These are phyloP conservation scores for Trypanosoma lewisi DNA, from an alignment of 208 protist species.

Conservation along the genomic window DNA sequence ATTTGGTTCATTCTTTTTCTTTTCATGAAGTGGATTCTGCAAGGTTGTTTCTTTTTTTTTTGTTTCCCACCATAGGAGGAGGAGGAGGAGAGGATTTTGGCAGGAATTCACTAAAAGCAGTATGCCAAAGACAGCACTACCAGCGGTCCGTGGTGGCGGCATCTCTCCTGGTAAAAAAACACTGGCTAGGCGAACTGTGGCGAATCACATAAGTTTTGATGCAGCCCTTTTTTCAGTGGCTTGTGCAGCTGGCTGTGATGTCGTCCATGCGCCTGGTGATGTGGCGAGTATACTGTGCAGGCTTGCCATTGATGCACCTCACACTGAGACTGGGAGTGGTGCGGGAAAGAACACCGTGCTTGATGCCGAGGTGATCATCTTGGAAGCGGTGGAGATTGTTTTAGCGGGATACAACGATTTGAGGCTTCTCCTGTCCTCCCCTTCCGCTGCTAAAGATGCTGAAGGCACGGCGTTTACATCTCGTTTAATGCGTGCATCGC, in stretches of 20 bases:
- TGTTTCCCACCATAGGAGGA: too few species aligned
- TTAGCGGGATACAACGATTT: conserved; percentile 11
- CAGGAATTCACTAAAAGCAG: too few species aligned
- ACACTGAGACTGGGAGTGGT: not conserved
- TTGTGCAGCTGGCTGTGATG: not conserved
- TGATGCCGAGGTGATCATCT: conserved; percentile 13
- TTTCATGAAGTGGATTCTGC: not conserved
- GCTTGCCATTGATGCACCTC: not conserved
- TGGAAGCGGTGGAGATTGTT: conserved; percentile 4
- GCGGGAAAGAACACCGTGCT: not conserved
- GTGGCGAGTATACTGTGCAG: not conserved
- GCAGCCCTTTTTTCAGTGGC: not conserved
- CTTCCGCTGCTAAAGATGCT: not conserved
- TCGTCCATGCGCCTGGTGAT: not conserved
- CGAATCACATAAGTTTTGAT: conserved; percentile 2
- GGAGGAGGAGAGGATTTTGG: too few species aligned
- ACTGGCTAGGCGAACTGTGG: not conserved
- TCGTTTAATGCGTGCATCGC: not conserved
- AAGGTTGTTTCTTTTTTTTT: not conserved
- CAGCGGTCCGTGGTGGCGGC: not conserved
- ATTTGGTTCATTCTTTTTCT: conserved; percentile 5
- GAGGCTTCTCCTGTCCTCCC: too few species aligned
- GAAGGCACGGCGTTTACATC: not conserved
- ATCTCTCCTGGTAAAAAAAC: not conserved
- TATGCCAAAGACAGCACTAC: too few species aligned